These are phyloP conservation scores for Albugo laibachii DNA, from an alignment of 352 stramenopile species.

Conservation along the genomic window DNA sequence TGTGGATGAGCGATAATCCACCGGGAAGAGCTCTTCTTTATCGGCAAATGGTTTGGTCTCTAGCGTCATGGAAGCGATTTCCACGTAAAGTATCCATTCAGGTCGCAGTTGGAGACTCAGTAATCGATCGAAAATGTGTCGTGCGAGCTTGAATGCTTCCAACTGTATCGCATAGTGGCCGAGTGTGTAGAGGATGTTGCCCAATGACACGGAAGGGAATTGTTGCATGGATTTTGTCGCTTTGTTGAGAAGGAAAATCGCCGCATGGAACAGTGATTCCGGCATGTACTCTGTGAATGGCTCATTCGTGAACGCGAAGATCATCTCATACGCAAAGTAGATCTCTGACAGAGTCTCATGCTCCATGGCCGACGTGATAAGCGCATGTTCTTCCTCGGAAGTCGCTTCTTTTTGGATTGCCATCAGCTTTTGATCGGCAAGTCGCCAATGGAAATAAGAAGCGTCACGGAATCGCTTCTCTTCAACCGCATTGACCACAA, in stretches of 20 bases:
- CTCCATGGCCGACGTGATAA: constrained; percentile 20
- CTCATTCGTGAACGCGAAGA: constrained; percentile 87
- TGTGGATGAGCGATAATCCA: constrained; percentile 88
- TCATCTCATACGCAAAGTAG: constrained; percentile 86
- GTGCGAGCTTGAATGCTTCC: constrained; percentile 84
- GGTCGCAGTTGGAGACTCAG: constrained; percentile 71
- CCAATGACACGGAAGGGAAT: constrained; percentile 74
- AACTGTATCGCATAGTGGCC: constrained; percentile 81
- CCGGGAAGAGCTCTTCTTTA: constrained; percentile 83
- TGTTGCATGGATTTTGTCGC: constrained; percentile 19
- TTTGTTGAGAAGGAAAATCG: constrained; percentile 85
- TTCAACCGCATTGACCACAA: constrained; percentile 77
- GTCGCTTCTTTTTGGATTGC: constrained; percentile 13
- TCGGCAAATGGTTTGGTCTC: constrained; percentile 86
- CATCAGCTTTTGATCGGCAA: constrained; percentile 25
- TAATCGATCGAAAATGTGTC: constrained; percentile 86
- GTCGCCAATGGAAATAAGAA: constrained; percentile 85
- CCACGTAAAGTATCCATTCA: constrained; percentile 74
- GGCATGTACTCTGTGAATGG: constrained; percentile 86
- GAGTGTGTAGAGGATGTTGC: constrained; percentile 87
- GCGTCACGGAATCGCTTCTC: constrained; percentile 81
- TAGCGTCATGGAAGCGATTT: constrained; percentile 84
- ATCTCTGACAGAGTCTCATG: constrained; percentile 71
- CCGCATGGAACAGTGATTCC: constrained; percentile 84
- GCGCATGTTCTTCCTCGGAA: constrained; percentile 12